Base-by-base conservation (phyloP, 805 yeast species). In the Cyberlindnera meyerae region DNA sequence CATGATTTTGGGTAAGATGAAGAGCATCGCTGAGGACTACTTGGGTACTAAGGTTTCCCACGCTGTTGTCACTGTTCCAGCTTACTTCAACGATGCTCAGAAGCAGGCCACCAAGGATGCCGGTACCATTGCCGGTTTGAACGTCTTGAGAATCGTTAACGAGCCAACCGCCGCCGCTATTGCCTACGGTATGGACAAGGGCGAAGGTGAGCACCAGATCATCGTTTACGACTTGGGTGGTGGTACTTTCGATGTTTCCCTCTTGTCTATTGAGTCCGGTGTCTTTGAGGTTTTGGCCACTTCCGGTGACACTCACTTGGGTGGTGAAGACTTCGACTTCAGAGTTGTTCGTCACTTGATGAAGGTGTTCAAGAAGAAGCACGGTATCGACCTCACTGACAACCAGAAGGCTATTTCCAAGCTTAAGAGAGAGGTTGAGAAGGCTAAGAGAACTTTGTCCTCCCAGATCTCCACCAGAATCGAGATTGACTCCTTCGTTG, bases 161-260 rank as follows among this genome's bases (percentile, higher is more conserved):
- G 95, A 85, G 72, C 95, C 95, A 55, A 88, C 97, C 43, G 97
- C 97, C 31, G 97, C 97, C 51, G 97, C 97, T 38, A 86, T 88
- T 65, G 97, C 97, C 47, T 88, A 88, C 67, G 97, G 97, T 60
- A 72, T 89, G 52, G 95, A 86, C 63, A 73, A 81, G 61, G 73
- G 77, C 44, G 81, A 79, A 26, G 82, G 76, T 48, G 97, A 88
- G 67, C 84, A 83, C 56, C 89, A 88, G 65, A 86, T 88, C 50
- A 78, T 88, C 58, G 94, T 88, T 39, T 88, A 85, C 63, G 97
- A 88, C 66, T 75, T 88, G 55, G 97, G 97, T 75, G 97, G 97
- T 67, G 97, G 97, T 74, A 88, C 97, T 49, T 88, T 86, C 51
- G 96, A 86, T 78, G 96, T 86, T 17, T 86, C 95, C 4, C 68